Evolutionary conservation across 768 basidiomycete genomes (phyloP), one percentile per base, ranked within the genome.

Genomic region (Pleurotus cornucopiae): DNA sequence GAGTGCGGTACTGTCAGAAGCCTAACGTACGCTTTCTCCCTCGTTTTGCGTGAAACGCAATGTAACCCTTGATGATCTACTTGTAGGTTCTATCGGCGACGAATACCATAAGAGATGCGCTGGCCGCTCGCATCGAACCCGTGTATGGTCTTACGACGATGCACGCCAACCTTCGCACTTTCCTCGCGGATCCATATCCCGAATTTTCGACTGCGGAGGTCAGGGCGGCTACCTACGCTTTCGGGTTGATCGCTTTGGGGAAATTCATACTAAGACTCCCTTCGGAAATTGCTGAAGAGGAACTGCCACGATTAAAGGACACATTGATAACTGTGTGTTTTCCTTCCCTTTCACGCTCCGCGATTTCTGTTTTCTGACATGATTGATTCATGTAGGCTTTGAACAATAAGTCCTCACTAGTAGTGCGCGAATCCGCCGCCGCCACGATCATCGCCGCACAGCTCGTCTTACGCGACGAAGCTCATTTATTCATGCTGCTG

Each of bases 61-160:
- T 9, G 11, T 9, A 54, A 13, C 49, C 54, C 53, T 46, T 39
- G 53, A 14, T 58, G 14, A 57, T 51, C 25, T 26, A 53, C 60
- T 43, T 5, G 34, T 54, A 94, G 91, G 84, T 94, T 39, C 75
- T 91, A 53, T 89, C 92, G 66, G 91, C 89, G 4, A 91, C 91
- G 11, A 90, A 82, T 62, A 82, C 85, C 1, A 86, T 94, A 59
- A 87, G 91, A 41, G 90, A 94, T 67, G 77, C 79, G 14, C 74
- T 94, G 37, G 82, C 88, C 20, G 72, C 77, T 7, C 84, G 81
- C 60, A 81, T 88, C 61, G 92, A 90, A 59, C 88, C 92, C 16
- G 88, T 94, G 18, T 92, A 90, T 62, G 91, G 91, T 5, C 70
- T 94, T 61, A 91, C 89, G 12, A 92, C 88, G 4, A 80, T 92